Conservation (phyloP, 129 eudicot genomes). For the Centrapalus pauciflorus region DNA sequence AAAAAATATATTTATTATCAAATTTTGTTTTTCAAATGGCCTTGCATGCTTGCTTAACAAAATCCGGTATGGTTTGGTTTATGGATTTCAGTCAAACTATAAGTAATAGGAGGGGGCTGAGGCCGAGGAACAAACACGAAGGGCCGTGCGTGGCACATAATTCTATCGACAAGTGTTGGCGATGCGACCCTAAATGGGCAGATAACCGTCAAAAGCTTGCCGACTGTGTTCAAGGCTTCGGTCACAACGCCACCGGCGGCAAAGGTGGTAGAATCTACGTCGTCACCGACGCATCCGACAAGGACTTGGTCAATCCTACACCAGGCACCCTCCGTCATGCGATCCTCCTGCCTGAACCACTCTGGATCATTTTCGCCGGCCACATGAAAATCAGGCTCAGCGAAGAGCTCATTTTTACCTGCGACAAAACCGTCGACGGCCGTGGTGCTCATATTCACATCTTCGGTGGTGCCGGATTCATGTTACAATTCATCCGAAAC, state of each 20-base stretch:
- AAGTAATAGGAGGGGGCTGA: conserved; percentile 43
- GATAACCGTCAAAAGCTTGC: conserved; percentile 51
- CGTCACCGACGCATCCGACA: conserved; percentile 48
- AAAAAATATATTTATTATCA: too few species aligned
- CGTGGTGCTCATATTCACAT: conserved; percentile 65
- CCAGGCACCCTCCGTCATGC: conserved; percentile 84
- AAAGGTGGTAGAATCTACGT: conserved; percentile 53
- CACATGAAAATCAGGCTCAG: conserved; percentile 51
- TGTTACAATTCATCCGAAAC: conserved; percentile 48
- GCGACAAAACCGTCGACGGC: conserved; percentile 79
- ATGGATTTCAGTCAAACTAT: conserved; percentile 11
- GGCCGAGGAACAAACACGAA: conserved; percentile 5
- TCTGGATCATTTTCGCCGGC: conserved; percentile 61
- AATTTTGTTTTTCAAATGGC: not conserved
- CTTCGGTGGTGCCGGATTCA: conserved; percentile 68
- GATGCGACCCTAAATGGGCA: conserved; percentile 72
- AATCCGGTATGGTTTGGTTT: too few species aligned
- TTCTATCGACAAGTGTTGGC: conserved; percentile 74
- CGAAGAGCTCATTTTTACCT: conserved; percentile 54
- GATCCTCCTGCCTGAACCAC: conserved; percentile 60
- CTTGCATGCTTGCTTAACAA: too few species aligned
- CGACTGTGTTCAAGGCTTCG: conserved; percentile 75
- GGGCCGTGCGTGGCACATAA: conserved; percentile 68
- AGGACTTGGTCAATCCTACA: conserved; percentile 48
- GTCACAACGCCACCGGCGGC: conserved; percentile 59